Conservation (phyloP, 768 basidiomycete species). For the Kwoniella dendrophila region DNA sequence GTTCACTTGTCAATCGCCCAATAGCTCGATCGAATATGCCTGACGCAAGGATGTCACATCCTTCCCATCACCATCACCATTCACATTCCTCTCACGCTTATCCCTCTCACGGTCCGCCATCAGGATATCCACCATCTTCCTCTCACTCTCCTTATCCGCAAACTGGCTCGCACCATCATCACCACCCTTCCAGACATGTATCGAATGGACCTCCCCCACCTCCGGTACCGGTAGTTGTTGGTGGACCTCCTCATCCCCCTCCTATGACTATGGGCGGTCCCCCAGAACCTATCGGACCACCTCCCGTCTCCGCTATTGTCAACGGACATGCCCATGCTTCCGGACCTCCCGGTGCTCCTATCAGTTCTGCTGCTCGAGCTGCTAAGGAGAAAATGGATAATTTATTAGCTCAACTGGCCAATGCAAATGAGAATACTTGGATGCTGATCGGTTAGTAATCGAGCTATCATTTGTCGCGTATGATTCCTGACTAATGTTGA, state of each 20-base stretch:
- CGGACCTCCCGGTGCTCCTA: conserved; percentile 3
- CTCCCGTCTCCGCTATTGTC: conserved; percentile 13
- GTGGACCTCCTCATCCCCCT: conserved; percentile 28
- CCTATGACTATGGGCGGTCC: conserved; percentile 30
- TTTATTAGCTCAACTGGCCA: conserved; percentile 64
- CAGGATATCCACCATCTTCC: conserved; percentile 28
- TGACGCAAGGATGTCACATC: conserved; percentile 23
- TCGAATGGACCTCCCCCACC: conserved; percentile 26
- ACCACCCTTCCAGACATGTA: conserved; percentile 27
- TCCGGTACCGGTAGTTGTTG: conserved; percentile 16
- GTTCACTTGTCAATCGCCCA: conserved; percentile 18
- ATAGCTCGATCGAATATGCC: conserved; percentile 19
- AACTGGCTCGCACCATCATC: conserved; percentile 27
- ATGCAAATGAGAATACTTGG: conserved; percentile 94
- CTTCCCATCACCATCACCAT: conserved; percentile 27
- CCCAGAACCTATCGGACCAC: conserved; percentile 23
- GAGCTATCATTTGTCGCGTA: neutral
- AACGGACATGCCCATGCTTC: conserved; percentile 36
- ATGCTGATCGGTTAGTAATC: conserved; percentile 76
- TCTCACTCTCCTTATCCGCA: conserved; percentile 26
- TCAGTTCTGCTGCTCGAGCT: conserved; percentile 27
- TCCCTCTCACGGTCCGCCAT: conserved; percentile 22
- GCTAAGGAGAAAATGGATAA: conserved; percentile 48
- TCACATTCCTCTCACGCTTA: conserved; percentile 23
- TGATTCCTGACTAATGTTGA: neutral